Base-by-base conservation (phyloP, 192 early-diverging fungal species). In the Phlyctochytrium arcticum region DNA sequence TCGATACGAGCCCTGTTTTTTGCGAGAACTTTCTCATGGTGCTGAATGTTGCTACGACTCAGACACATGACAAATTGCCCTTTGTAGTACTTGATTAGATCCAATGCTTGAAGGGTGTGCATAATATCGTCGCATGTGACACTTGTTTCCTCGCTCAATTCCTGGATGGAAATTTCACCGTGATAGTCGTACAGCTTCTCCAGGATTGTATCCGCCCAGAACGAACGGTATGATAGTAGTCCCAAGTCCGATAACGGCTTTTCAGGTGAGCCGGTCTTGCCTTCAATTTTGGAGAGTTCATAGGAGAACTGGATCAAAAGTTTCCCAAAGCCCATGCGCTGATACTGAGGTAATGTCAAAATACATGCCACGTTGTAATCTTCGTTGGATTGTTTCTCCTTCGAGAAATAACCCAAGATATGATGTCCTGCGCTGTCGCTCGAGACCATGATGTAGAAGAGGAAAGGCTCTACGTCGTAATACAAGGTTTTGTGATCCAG, bases 291-390 rank as follows among this genome's bases (percentile, higher is more conserved):
- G 29, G 93, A 95, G 46, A 99, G 82, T 75, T 94, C 92, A 66
- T 99, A 99, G n/a, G 91, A 94, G 60, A 99, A 99, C 35, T 85
- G 82, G 57, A 99, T 99, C 57, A 99, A 68, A 33, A 95, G 75
- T 36, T 92, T 89, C 4, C 97, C 97, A 70, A 86, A 99, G 17
- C 97, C 97, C 86, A 86, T 90, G 27, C 95, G 80, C 79, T 99
- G 97, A 67, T 94, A 89, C 69, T 96, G 94, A 10, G 97, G 97
- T 57, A 99, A 80, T 9, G 97, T 99, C 53, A 99, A 71, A 61
- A 99, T 99, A 78, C 97, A 99, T 0, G 97, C 95, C 24, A 99
- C 79, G 73, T 99, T 99, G 80, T 97, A 99, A 54, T 93, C 91
- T 53, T 96, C 93, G 1, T 88, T 77, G 1, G 90, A 93, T 69